Evolutionary conservation across 2,329 filamentous ascomycete genomes (phyloP), one percentile per base, ranked within the genome.

Genomic region (Lomentospora prolificans): DNA sequence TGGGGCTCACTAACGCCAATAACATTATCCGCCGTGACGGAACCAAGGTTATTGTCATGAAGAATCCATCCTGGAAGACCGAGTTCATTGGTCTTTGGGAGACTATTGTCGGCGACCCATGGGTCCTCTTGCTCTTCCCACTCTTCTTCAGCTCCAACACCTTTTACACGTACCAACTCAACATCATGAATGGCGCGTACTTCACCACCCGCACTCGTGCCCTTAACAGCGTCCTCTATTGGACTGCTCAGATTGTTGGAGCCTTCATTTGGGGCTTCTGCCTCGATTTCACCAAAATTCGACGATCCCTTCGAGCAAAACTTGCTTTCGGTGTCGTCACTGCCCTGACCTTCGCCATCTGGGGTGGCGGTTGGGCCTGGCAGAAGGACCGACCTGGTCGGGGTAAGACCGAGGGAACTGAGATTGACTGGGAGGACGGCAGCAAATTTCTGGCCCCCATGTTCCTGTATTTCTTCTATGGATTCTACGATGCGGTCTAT

Each of bases 391-490:
- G 87, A 66, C 75, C 70, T 57, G 72, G 73, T 4, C 79, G 83
- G 27, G 69, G 66, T 17, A 63, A 66, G 36, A 65, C 67, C 27
- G 53, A 58, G 14, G n/a, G 46, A 1, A 27, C 53, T 1, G 62
- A 62, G 28, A 44, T 71, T 52, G 89, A 94, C 69, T 94, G 87
- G 84, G 77, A 74, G 2, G 76, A 82, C 56, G 82, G 81, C 55
- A 60, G 68, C 57, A 57, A 60, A 22, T 94, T 86, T 66, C 77
- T 85, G 57, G 89, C 86, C 0, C 87, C 88, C 10, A 89, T 95
- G 81, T 89, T 95, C 68, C 72, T 95, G 54, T 95, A 90, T 75
- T 89, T 95, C 64, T 91, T 91, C 70, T 95, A 94, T 67, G 90
- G 90, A 41, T 86, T 94, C 70, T 94, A 85, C 63, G 92, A 96